phyloP scores from a whole-genome alignment of 2,329 filamentous ascomycete species.

The Echinosphaeria canescens region DNA sequence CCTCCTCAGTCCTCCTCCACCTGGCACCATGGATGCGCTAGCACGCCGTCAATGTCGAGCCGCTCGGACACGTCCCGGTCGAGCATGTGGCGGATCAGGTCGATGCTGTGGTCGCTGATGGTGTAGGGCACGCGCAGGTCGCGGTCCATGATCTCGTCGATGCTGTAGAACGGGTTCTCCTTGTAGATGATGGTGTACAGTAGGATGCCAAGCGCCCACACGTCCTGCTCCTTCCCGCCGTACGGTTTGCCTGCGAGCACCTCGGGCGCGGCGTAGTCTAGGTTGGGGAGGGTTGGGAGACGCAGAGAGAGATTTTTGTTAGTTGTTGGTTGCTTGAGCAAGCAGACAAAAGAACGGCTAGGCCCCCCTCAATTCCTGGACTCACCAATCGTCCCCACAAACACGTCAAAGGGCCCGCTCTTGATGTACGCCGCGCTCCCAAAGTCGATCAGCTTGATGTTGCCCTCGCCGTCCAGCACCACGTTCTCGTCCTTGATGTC shows the following conservation, averaged over 20 bases:
- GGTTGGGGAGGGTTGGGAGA: no score
- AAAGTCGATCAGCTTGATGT: constrained; percentile 96
- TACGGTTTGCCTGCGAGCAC: constrained; percentile 85
- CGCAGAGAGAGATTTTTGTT: no score
- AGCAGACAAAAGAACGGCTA: neutral
- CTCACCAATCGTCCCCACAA: constrained; percentile 94
- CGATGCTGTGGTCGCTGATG: constrained; percentile 79
- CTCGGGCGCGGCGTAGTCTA: constrained; percentile 97
- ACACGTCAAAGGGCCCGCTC: constrained; percentile 94
- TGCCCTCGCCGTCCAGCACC: constrained; percentile 81
- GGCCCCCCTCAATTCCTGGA: no score
- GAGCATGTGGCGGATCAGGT: constrained; percentile 80
- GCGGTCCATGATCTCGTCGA: constrained; percentile 98
- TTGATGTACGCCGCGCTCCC: constrained; percentile 97
- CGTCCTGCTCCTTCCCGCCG: constrained; percentile 89
- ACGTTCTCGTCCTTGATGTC: constrained; percentile 99
- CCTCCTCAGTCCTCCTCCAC: constrained; percentile 2
- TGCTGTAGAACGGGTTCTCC: constrained; percentile 97
- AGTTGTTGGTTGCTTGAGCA: constrained; percentile 1
- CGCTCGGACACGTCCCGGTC: constrained; percentile 70
- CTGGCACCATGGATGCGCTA: constrained; percentile 67
- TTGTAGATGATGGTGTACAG: constrained; percentile 99
- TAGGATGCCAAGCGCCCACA: constrained; percentile 92
- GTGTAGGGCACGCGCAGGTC: constrained; percentile 79
- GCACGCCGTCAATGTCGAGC: constrained; percentile 69